These are phyloP conservation scores for Colletotrichum sp. DNA, from an alignment of 2,329 filamentous ascomycete species.

Conservation along the genomic window DNA sequence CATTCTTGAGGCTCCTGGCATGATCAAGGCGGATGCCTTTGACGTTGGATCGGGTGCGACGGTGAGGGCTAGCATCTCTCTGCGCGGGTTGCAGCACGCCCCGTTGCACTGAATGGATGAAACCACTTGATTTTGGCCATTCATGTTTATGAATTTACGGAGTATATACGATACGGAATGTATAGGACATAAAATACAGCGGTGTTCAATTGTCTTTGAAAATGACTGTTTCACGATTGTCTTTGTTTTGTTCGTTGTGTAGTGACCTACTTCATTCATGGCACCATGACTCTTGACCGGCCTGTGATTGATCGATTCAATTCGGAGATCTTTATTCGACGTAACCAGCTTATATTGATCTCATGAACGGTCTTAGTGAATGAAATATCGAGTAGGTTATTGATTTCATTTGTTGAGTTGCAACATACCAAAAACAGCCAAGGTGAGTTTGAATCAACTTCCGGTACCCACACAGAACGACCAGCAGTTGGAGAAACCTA, in stretches of 20 bases:
- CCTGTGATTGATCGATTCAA: neutral
- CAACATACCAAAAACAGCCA: accelerated
- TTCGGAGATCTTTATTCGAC: neutral
- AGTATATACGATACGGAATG: neutral
- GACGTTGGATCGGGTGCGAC: constrained; percentile 37
- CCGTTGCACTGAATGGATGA: neutral
- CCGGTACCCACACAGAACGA: too few species aligned
- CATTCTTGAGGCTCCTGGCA: constrained; percentile 32
- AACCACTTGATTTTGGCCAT: neutral
- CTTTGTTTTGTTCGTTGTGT: accelerated
- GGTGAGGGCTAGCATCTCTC: constrained; percentile 38
- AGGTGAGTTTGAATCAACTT: neutral
- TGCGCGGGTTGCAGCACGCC: constrained; percentile 30
- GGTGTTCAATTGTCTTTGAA: neutral
- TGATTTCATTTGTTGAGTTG: neutral
- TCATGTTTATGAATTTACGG: neutral
- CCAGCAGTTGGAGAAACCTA: neutral
- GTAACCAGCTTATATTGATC: accelerated
- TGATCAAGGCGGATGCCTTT: constrained; percentile 36
- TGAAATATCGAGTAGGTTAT: neutral
- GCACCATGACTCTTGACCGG: neutral
- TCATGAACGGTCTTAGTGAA: neutral
- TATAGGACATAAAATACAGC: neutral
- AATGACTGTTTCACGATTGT: neutral
- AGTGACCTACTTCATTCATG: neutral